Conservation (phyloP, 2,329 filamentous ascomycete genomes). For the Calonectria multiphialidica region DNA sequence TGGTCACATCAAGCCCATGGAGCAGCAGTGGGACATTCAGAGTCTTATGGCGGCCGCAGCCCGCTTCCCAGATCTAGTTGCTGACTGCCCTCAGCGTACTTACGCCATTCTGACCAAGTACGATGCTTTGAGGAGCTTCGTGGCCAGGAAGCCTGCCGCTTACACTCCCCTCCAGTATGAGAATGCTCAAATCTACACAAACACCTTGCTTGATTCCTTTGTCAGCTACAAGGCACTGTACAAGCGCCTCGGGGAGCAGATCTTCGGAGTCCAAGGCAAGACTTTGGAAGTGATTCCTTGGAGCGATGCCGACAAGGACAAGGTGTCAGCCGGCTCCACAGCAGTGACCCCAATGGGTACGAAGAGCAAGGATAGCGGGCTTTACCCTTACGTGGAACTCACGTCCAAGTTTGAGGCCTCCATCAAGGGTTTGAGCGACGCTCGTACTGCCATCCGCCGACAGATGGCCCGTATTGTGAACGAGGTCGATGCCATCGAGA, state of each 20-base stretch:
- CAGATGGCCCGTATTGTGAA: not conserved
- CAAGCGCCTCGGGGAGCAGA: not conserved
- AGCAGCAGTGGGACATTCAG: slow-evolving; percentile 14
- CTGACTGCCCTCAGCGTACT: not conserved
- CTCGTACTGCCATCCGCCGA: not conserved
- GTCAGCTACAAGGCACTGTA: not conserved
- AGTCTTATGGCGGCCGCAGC: slow-evolving; percentile 10
- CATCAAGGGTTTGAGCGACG: not conserved
- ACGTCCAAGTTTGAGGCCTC: not conserved
- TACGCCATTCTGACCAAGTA: not conserved
- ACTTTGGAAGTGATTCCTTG: not conserved
- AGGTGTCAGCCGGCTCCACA: not conserved
- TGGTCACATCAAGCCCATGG: slow-evolving; percentile 22
- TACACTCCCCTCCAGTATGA: not conserved
- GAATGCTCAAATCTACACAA: slow-evolving; percentile 1
- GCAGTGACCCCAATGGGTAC: not conserved
- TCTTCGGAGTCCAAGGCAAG: not conserved
- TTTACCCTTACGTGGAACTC: not conserved
- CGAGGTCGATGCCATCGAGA: not conserved
- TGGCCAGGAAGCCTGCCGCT: not conserved
- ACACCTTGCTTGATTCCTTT: not conserved
- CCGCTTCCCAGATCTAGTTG: slow-evolving; percentile 1
- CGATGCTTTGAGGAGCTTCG: not conserved
- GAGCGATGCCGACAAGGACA: not conserved
- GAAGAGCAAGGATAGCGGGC: not conserved